Base-by-base conservation (phyloP, 768 basidiomycete genomes). In the Exsudoporus frostii region DNA sequence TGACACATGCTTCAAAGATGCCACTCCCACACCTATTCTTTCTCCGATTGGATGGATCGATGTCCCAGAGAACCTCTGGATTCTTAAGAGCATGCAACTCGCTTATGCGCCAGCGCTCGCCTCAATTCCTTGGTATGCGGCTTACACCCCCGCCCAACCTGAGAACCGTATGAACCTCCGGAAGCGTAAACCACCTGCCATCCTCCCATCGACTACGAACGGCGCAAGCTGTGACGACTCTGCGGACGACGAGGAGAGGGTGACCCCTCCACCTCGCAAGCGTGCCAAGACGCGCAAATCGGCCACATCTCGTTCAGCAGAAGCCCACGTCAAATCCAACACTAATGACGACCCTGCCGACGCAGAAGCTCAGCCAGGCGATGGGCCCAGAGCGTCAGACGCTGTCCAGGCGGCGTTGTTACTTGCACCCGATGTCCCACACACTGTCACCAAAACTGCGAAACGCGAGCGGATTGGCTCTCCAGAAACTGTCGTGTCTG, bases 211-310 rank as follows among this genome's bases (percentile, higher is more conserved):
- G 24, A 43, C 55, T 9, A 24, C 49, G 19, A 24, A 75, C 52
- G 44, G 79, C 36, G 42, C 74, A 73, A 55, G 76, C 52, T 48
- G 77, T 32, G 44, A 75, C 64, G 61, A 71, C 20, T 60, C 65
- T 1, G 55, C 45, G 5, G 70, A 71, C 40, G 68, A 69, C 20
- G 68, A 70, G 4, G 68, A 71, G 19, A 53, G 51, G 39, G n/a
- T 53, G 3, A 50, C 61, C 3, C 69, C 67, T 33, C 69, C 67
- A 20, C 65, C 67, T 2, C 68, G 65, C 53, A 69, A 69, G 52
- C 68, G 68, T 39, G 54, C 62, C 39, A 64, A 39, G 50, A 62
- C 70, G 1, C 70, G 68, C 49, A 68, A 55, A 51, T 61, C 61
- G 2, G 45, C 49, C 19, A 29, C 56, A 13, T 30, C 56, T 27